Base-by-base conservation (phyloP, 495 filamentous ascomycete genomes). In the Geoglossum glabrum region DNA sequence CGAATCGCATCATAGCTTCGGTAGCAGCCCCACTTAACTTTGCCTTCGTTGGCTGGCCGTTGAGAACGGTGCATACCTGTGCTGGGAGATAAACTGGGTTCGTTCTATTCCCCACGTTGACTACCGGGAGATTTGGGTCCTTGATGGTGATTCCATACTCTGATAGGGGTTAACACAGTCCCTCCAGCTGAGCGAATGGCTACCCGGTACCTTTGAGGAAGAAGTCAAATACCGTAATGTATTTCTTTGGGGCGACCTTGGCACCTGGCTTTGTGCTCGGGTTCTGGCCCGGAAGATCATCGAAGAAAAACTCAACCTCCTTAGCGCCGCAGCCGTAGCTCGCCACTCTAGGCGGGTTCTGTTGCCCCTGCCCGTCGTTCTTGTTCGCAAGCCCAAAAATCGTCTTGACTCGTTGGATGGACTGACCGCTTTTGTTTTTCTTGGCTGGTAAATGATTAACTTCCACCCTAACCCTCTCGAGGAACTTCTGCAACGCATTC, bases 51-150 rank as follows among this genome's bases (percentile, higher is more conserved):
- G 76, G 62, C 63, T 95, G 86, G 0, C 86, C 87, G 7, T 78
- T 74, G 2, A 81, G 60, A 9, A 93, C 75, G 1, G 62, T 62
- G 61, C 82, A 81, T 5, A 82, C 67, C 60, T 93, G 84, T 0
- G 79, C 74, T 0, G 86, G 80, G 46, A 87, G 62, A 61, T 84
- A 92, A 21, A 69, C 70, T 0, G 86, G 82, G 26, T 73, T 75
- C 0, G 70, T 66, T 1, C 56, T 65, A 23, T 67, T 80, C 4
- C 85, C 86, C 10, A 83, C 73, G 63, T 93, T 89, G 59, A 95
- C 67, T 3, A 90, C 73, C 0, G 86, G 85, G 8, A 77, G 59
- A 0, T 64, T 61, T 0, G 71, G 68, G 23, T 71, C 55, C 27
- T 58, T 5, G 2, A 73, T 40, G 2, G 59, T 63, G 4, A 76